Conservation (phyloP, 169 alveolate species). For the Cryptosporidium sp. region DNA sequence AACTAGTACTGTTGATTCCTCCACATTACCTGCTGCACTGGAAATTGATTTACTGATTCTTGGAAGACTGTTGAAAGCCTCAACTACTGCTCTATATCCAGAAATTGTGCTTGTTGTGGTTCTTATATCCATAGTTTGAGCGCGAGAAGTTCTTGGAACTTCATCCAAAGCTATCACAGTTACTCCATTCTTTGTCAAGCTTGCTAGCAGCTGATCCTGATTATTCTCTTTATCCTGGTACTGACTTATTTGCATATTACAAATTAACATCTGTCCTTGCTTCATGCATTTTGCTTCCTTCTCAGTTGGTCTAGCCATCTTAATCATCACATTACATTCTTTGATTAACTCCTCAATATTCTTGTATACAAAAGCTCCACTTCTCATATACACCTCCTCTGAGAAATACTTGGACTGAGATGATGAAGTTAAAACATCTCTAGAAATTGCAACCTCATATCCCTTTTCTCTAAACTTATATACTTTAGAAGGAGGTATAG, state of each 20-base stretch:
- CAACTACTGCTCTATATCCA: slow-evolving; percentile 84
- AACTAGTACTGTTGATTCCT: slow-evolving; percentile 82
- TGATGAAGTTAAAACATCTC: neutral
- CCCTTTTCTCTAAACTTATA: slow-evolving; percentile 43
- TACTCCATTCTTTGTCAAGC: slow-evolving; percentile 70
- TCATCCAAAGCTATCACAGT: slow-evolving; percentile 82
- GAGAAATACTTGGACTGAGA: neutral
- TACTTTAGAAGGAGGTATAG: slow-evolving; percentile 45
- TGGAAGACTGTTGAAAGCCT: slow-evolving; percentile 81
- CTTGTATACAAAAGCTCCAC: slow-evolving; percentile 81
- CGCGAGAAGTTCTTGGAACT: slow-evolving; percentile 84
- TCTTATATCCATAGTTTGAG: slow-evolving; percentile 81
- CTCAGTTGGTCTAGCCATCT: slow-evolving; percentile 83
- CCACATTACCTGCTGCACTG: slow-evolving; percentile 85
- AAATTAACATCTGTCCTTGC: slow-evolving; percentile 82
- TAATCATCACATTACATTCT: slow-evolving; percentile 82
- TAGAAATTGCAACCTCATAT: slow-evolving; percentile 29
- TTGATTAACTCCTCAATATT: slow-evolving; percentile 77
- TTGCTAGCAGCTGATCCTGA: slow-evolving; percentile 45
- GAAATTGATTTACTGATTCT: slow-evolving; percentile 78
- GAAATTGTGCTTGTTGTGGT: slow-evolving; percentile 82
- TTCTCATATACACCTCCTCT: slow-evolving; percentile 19
- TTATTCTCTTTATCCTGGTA: slow-evolving; percentile 77
- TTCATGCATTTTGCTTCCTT: slow-evolving; percentile 80
- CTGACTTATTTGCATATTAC: slow-evolving; percentile 84